phyloP scores from a whole-genome alignment of 2,329 filamentous ascomycete genomes.

The Sclerotinia sclerotiorum region DNA sequence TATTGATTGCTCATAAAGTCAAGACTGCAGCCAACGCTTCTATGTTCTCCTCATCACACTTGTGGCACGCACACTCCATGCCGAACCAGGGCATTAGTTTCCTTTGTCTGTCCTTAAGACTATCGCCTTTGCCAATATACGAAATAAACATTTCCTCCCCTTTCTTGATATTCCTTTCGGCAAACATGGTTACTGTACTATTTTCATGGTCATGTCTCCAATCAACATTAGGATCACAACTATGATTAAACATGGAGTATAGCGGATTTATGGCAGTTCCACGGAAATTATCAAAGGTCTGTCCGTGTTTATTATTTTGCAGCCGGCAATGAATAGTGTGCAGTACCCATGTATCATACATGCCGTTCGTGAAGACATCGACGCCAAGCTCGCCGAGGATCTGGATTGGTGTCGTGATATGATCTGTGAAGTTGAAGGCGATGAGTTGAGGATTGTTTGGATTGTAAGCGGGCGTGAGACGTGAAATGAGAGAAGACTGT shows the following conservation, averaged over 20 bases:
- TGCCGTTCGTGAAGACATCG: slow-evolving; percentile 35
- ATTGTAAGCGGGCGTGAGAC: slow-evolving; percentile 38
- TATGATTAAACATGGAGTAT: slow-evolving; percentile 41
- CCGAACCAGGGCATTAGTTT: slow-evolving; percentile 27
- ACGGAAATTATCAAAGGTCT: slow-evolving; percentile 32
- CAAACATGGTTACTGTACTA: slow-evolving; percentile 35
- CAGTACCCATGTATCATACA: slow-evolving; percentile 39
- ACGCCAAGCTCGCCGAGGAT: slow-evolving; percentile 39
- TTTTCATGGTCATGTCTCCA: slow-evolving; percentile 35
- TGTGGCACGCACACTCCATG: slow-evolving; percentile 23
- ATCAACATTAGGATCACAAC: slow-evolving; percentile 40
- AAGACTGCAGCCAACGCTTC: background rate
- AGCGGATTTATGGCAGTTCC: slow-evolving; percentile 38
- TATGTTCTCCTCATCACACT: slow-evolving; percentile 15
- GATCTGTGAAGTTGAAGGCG: slow-evolving; percentile 38
- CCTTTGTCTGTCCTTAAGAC: slow-evolving; percentile 19
- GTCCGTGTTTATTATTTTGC: slow-evolving; percentile 42
- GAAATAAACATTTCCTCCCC: slow-evolving; percentile 36
- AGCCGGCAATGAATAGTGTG: slow-evolving; percentile 40
- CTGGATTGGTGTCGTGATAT: slow-evolving; percentile 35
- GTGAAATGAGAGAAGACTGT: slow-evolving; percentile 36
- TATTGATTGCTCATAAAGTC: background rate
- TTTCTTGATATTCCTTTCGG: slow-evolving; percentile 30
- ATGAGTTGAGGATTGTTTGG: slow-evolving; percentile 35
- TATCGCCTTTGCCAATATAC: slow-evolving; percentile 31